These are phyloP conservation scores for Nissolia schottii DNA, from an alignment of 306 rosid species.

Conservation along the genomic window DNA sequence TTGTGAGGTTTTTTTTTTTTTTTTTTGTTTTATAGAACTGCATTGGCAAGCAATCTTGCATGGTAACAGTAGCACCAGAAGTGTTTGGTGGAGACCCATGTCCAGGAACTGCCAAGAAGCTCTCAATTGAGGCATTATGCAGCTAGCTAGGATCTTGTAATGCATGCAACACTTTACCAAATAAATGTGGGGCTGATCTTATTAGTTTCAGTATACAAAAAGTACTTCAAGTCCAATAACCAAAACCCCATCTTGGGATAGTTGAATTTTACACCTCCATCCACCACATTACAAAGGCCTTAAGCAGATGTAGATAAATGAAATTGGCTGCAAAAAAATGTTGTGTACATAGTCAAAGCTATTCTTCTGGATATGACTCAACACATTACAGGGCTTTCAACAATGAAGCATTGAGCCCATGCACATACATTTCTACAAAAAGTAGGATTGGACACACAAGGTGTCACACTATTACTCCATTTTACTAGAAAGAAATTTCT, in stretches of 20 bases:
- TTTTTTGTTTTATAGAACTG: constrained; percentile 38
- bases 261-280: neutral
- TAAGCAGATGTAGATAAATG: constrained; percentile 41
- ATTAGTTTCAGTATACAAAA: constrained; percentile 16
- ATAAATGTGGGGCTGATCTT: constrained; percentile 22
- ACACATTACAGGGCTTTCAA: constrained; percentile 24
- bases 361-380: constrained; percentile 23
- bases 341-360: constrained; percentile 30
- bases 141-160: constrained; percentile 31
- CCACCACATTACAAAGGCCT: constrained; percentile 9
- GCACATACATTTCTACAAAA: neutral
- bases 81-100: constrained; percentile 70
- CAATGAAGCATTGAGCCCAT: constrained; percentile 11
- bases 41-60: constrained; percentile 53
- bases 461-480: constrained; percentile 8
- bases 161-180: constrained; percentile 13
- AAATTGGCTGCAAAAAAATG: constrained; percentile 32
- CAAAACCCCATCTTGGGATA: neutral
- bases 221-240: neutral
- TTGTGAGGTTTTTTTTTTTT: neutral
- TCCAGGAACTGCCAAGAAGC: constrained; percentile 47
- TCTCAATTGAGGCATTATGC: constrained; percentile 57
- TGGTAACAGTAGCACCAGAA: constrained; percentile 44
- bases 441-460: neutral
- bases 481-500: constrained; percentile 11